Conservation (phyloP, 129 eudicot genomes). For the Oenanthe sinensis region DNA sequence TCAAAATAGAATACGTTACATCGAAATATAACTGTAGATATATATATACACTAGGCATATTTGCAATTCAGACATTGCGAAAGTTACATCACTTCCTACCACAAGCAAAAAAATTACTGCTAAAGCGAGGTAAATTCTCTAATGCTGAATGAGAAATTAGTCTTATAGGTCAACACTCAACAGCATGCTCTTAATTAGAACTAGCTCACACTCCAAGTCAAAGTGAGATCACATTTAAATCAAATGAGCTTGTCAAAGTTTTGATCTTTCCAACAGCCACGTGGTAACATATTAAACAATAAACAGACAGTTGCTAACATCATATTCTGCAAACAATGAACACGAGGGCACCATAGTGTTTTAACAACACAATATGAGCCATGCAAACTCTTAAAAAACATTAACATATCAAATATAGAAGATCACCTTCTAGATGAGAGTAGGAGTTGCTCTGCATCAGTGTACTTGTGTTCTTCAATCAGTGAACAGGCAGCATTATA, state of each 20-base stretch:
- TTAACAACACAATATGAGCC: background rate
- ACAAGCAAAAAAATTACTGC: background rate
- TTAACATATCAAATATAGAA: background rate
- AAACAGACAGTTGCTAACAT: background rate
- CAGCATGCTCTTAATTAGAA: background rate
- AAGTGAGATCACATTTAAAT: background rate
- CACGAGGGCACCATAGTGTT: background rate
- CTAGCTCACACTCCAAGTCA: background rate
- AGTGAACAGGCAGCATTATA: conserved; percentile 79
- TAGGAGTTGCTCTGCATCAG: conserved; percentile 89
- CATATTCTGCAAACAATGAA: background rate
- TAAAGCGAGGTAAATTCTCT: background rate
- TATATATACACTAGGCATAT: background rate
- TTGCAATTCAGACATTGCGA: background rate
- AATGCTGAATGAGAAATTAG: background rate
- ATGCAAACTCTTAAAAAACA: no score
- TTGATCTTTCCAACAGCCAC: background rate
- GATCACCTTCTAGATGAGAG: conserved; percentile 74
- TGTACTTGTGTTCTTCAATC: conserved; percentile 53
- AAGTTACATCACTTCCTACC: background rate
- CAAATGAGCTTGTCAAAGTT: background rate
- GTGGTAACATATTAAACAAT: background rate
- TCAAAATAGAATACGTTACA: no score
- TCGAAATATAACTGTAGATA: no score
- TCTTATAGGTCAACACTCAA: background rate